Conservation (phyloP, 192 early-diverging fungal genomes). For the Podochytrium sp. region DNA sequence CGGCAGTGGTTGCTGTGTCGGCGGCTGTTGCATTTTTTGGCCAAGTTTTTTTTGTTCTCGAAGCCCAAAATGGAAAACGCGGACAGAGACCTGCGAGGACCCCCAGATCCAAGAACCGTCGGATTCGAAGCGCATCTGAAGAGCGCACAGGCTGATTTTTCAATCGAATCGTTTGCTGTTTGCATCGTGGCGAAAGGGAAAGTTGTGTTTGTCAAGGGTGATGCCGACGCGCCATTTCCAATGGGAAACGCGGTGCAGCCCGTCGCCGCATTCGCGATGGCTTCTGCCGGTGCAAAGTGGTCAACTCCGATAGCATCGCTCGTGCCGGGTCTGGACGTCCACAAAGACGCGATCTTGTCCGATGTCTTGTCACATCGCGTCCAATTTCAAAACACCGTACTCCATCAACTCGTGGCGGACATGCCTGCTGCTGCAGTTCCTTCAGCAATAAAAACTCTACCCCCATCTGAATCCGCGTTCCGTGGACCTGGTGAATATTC, state of each 20-base stretch:
- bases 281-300: background rate
- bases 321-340: background rate
- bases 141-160: constrained; percentile 10
- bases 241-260: too few species aligned
- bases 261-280: too few species aligned
- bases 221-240: background rate
- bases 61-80: background rate
- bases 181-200: constrained; percentile 15
- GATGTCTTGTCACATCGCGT: constrained; percentile 33
- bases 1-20: background rate
- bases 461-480: too few species aligned
- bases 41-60: background rate
- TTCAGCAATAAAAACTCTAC: too few species aligned
- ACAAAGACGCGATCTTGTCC: constrained; percentile 14
- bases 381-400: constrained; percentile 2
- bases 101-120: constrained; percentile 27
- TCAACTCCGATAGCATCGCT: constrained; percentile 9
- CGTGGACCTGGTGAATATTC: too few species aligned
- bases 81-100: constrained; percentile 24
- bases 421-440: too few species aligned
- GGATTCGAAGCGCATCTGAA: constrained; percentile 23
- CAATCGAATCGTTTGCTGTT: background rate
- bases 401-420: constrained; percentile 6
- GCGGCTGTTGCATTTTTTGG: background rate
- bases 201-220: constrained; percentile 25